Evolutionary conservation across 345 rosid species (phyloP).

Genomic region (Eutrema heterophyllum): DNA sequence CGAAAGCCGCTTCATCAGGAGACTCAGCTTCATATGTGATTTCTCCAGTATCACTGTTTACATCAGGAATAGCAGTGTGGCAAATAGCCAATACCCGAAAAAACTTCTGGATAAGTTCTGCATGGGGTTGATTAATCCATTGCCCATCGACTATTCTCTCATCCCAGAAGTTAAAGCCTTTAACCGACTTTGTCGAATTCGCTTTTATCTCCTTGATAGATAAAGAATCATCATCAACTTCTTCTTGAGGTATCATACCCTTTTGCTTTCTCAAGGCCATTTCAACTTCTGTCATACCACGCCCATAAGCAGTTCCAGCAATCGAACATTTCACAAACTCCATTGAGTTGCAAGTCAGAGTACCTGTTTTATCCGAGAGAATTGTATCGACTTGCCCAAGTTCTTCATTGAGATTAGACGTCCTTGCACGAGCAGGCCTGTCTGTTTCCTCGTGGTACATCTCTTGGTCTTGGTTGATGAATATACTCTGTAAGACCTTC

Average conservation of each 20-base stretch:
- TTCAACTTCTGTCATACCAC: constrained; percentile 80
- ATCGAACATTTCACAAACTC: constrained; percentile 91
- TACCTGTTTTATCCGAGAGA: constrained; percentile 94
- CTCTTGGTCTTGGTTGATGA: constrained; percentile 73
- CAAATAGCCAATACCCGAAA: constrained; percentile 69
- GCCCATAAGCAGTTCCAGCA: constrained; percentile 67
- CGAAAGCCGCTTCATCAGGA: constrained; percentile 86
- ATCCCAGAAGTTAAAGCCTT: constrained; percentile 85
- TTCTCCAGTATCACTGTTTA: constrained; percentile 33
- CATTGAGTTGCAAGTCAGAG: constrained; percentile 93
- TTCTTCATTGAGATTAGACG: constrained; percentile 93
- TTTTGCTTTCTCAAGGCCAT: constrained; percentile 44
- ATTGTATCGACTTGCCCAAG: constrained; percentile 82
- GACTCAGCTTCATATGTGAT: constrained; percentile 85
- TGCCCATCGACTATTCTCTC: constrained; percentile 63
- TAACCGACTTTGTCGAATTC: constrained; percentile 34
- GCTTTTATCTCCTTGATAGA: neutral
- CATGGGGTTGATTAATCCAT: constrained; percentile 55
- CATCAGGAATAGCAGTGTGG: constrained; percentile 76
- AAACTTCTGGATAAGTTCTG: constrained; percentile 46
- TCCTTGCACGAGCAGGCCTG: constrained; percentile 73
- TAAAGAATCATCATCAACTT: constrained; percentile 28
- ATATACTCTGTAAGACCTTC: constrained; percentile 82
- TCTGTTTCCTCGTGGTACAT: constrained; percentile 69
- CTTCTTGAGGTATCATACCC: constrained; percentile 22